Evolutionary conservation across 1,284 basidiomycete species (phyloP).

Genomic region (Marasmius sp.): DNA sequence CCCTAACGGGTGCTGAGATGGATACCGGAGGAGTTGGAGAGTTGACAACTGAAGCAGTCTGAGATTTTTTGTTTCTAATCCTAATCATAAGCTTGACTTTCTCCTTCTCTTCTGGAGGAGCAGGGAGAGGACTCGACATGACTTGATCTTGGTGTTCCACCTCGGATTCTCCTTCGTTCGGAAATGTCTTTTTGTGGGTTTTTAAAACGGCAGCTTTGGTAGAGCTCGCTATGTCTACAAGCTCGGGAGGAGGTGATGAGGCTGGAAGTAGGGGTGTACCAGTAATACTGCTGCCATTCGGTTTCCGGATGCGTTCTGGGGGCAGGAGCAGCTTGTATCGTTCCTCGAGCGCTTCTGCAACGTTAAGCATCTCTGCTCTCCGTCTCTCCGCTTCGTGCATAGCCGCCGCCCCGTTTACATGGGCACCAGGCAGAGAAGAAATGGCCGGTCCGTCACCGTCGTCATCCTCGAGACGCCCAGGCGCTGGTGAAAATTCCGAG

Average conservation of each 20-base stretch:
- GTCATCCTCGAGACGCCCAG: conserved; percentile 22
- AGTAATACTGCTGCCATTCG: background rate
- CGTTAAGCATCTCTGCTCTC: conserved; percentile 67
- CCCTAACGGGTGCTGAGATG: conserved; percentile 7
- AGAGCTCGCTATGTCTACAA: background rate
- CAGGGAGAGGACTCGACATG: background rate
- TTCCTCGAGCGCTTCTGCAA: conserved; percentile 62
- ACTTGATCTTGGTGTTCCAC: conserved; percentile 8
- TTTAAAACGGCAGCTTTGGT: background rate
- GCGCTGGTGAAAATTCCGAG: conserved; percentile 47
- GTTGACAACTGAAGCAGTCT: conserved; percentile 6
- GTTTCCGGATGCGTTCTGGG: conserved; percentile 46
- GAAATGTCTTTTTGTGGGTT: background rate
- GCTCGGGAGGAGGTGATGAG: background rate
- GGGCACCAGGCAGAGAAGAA: conserved; percentile 29
- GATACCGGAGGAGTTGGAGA: conserved; percentile 20
- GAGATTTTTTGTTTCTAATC: conserved; percentile 24
- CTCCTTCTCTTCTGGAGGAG: conserved; percentile 10
- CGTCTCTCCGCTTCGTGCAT: conserved; percentile 68
- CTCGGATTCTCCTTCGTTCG: conserved; percentile 7
- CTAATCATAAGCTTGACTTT: conserved; percentile 36
- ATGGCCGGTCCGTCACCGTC: conserved; percentile 24
- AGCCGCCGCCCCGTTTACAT: conserved; percentile 39
- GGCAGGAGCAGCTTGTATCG: conserved; percentile 71
- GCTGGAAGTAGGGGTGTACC: background rate